Conservation (phyloP, 176 grass and related monocot species). For the Carex cristatella region DNA sequence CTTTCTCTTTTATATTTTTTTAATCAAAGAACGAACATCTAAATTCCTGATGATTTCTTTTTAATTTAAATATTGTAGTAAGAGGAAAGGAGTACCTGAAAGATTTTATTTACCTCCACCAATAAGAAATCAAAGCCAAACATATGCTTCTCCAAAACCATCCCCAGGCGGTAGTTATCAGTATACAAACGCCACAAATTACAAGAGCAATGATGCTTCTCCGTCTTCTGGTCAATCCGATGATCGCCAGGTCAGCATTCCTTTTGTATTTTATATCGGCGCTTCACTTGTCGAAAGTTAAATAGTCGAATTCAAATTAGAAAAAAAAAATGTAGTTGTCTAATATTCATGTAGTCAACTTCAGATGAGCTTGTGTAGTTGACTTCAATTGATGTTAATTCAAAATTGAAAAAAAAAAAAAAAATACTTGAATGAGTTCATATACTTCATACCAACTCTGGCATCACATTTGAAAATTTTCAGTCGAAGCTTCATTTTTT, state of each 20-base stretch:
- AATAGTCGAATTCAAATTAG: not conserved
- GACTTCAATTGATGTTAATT: not conserved
- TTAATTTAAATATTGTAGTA: slow-evolving; percentile 35
- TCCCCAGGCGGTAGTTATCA: slow-evolving; percentile 21
- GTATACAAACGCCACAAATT: not conserved
- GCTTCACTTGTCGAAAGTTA: not conserved
- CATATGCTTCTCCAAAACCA: slow-evolving; percentile 25
- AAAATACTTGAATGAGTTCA: not conserved
- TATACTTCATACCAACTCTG: not conserved
- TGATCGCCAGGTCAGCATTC: slow-evolving; percentile 58
- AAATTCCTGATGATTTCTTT: not conserved
- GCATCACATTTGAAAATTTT: not conserved
- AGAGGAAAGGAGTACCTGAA: slow-evolving; percentile 40
- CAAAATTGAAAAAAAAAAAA: not conserved
- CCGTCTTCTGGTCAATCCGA: slow-evolving; percentile 28
- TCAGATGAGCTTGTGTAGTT: not conserved
- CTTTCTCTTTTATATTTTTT: not conserved
- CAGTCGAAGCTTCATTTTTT: not conserved
- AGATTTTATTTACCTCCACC: slow-evolving; percentile 53
- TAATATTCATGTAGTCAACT: not conserved
- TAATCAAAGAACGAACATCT: not conserved
- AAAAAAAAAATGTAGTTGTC: not conserved
- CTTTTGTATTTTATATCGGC: not conserved
- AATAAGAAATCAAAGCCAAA: slow-evolving; percentile 17
- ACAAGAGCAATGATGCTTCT: slow-evolving; percentile 27